Percentiles rank a stretch among this genome's conserved stretches.
These are phyloP conservation scores for Linaria vulgaris DNA, from an alignment of 257 asterid genomes.

Conservation along the genomic window DNA sequence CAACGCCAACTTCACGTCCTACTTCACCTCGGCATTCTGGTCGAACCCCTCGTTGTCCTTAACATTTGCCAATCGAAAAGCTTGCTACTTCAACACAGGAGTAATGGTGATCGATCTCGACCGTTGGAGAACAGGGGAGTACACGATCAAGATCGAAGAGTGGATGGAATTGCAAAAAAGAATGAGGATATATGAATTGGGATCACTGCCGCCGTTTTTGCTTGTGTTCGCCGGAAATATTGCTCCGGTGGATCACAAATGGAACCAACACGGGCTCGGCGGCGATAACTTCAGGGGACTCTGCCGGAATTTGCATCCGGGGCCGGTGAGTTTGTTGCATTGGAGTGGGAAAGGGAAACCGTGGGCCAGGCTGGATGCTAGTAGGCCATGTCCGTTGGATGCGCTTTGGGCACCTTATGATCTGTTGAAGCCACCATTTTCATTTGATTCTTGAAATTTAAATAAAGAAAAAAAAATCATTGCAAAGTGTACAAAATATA, in stretches of 20 bases:
- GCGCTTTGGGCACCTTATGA: slow-evolving; percentile 98
- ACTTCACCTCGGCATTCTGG: slow-evolving; percentile 91
- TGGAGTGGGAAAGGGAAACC: slow-evolving; percentile 99
- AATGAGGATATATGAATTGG: slow-evolving; percentile 80
- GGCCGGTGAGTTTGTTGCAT: slow-evolving; percentile 82
- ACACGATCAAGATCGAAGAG: slow-evolving; percentile 76
- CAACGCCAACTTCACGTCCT: slow-evolving; percentile 82
- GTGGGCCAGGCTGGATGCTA: slow-evolving; percentile 87
- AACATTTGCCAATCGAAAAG: slow-evolving; percentile 61
- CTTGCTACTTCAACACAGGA: slow-evolving; percentile 95
- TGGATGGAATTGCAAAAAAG: slow-evolving; percentile 96
- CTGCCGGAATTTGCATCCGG: slow-evolving; percentile 89
- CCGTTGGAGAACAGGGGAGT: slow-evolving; percentile 74
- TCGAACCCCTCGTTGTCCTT: slow-evolving; percentile 77
- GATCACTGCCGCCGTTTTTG: slow-evolving; percentile 82
- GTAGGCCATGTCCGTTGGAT: slow-evolving; percentile 84
- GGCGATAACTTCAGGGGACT: slow-evolving; percentile 91
- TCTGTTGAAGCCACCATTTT: slow-evolving; percentile 70
- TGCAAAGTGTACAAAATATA: slow-evolving; percentile 23
- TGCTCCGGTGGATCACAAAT: slow-evolving; percentile 75
- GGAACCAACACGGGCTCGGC: slow-evolving; percentile 95
- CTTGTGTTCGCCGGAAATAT: slow-evolving; percentile 88
- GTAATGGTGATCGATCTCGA: slow-evolving; percentile 89
- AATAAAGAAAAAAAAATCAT: too few relatives aligned
- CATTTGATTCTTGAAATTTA: slow-evolving; percentile 63